A percentile compares a stretch with the other conserved stretches of the same genome.
phyloP scores from a whole-genome alignment of 345 rosid genomes.

The Physaria fendleri region DNA sequence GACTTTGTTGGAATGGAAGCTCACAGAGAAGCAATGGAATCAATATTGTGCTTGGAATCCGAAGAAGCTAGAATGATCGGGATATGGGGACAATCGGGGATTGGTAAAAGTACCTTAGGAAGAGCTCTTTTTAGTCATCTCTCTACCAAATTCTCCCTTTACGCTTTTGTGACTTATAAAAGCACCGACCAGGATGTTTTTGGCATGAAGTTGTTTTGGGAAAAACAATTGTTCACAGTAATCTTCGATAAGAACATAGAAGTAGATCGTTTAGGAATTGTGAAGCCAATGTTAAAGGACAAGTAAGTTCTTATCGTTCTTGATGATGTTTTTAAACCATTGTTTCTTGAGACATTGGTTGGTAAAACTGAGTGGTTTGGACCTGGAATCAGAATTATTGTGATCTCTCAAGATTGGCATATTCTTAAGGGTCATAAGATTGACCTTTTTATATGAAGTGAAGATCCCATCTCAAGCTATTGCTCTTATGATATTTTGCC shows the following conservation, averaged over 20 bases:
- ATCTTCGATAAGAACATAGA: not conserved
- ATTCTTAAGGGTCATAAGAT: too few species aligned
- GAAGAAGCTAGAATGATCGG: constrained; percentile 20
- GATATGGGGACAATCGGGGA: constrained; percentile 37
- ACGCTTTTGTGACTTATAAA: not conserved
- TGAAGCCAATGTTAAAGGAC: not conserved
- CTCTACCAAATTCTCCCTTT: not conserved
- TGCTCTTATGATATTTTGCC: too few species aligned
- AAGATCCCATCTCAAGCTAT: too few species aligned
- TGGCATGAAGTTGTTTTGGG: constrained; percentile 15
- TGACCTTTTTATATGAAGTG: too few species aligned
- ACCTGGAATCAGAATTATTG: too few species aligned
- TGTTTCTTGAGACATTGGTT: too few species aligned
- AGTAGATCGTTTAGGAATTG: not conserved
- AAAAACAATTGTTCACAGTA: constrained; percentile 21
- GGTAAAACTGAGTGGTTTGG: too few species aligned
- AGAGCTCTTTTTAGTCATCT: not conserved
- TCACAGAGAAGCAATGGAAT: not conserved
- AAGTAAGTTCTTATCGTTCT: constrained; percentile 8
- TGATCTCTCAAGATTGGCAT: too few species aligned
- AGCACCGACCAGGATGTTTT: not conserved
- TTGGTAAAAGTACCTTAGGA: constrained; percentile 42
- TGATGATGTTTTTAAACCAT: too few species aligned
- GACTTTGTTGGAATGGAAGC: constrained; percentile 21
- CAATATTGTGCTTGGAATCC: not conserved